These are phyloP conservation scores for Endogone sp. DNA, from an alignment of 192 early-diverging fungal genomes.

Conservation along the genomic window DNA sequence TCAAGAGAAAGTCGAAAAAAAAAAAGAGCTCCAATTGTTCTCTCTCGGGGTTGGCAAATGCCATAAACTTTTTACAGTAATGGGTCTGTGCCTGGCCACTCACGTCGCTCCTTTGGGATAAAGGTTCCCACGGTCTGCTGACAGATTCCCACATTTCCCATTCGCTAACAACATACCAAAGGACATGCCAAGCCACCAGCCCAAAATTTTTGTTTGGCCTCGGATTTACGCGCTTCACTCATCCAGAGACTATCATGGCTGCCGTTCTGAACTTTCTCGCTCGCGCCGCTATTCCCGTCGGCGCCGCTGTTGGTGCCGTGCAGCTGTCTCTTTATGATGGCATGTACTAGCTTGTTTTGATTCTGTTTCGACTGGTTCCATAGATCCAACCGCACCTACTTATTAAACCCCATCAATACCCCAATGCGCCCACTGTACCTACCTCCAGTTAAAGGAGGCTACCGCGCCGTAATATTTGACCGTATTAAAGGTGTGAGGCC, in stretches of 20 bases:
- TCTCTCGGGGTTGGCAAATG: too few species aligned
- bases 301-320: conserved; percentile 59
- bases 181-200: too few species aligned
- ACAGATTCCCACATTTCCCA: too few species aligned
- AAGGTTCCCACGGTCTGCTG: not conserved
- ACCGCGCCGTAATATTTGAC: conserved; percentile 97
- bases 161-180: too few species aligned
- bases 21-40: too few species aligned
- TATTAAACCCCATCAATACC: not conserved
- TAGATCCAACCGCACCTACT: too few species aligned
- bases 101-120: not conserved
- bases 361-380: too few species aligned
- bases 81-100: too few species aligned
- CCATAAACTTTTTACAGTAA: too few species aligned
- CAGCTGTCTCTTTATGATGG: conserved; percentile 94
- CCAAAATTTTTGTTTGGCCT: too few species aligned
- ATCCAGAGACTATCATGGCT: conserved; percentile 30
- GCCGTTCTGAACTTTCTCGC: conserved; percentile 64
- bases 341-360: conserved; percentile 34
- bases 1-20: not conserved
- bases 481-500: conserved; percentile 87
- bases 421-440: not conserved
- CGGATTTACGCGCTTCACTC: not conserved
- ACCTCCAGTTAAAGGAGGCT: conserved; percentile 84
- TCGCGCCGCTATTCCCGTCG: conserved; percentile 75